A percentile compares a stretch with the other conserved stretches of the same genome.
phyloP scores from a whole-genome alignment of 192 early-diverging fungal species.

The Backusella luteola region DNA sequence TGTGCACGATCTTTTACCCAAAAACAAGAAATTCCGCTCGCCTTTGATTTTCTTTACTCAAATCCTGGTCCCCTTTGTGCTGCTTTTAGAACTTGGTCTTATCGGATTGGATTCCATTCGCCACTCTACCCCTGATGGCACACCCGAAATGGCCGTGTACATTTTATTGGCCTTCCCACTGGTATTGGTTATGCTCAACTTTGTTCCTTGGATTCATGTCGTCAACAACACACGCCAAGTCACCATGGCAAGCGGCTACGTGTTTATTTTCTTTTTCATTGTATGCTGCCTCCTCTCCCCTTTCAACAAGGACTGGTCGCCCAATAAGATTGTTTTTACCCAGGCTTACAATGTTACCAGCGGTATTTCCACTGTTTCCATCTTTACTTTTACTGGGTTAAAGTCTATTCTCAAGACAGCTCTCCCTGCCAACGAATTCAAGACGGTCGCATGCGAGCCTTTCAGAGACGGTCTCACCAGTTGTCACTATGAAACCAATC shows the following conservation, averaged over 20 bases:
- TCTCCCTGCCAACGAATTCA: conserved; percentile 3
- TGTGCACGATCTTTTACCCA: background rate
- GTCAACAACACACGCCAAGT: conserved; percentile 26
- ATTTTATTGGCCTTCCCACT: conserved; percentile 30
- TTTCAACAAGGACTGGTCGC: conserved; percentile 35
- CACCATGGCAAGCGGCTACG: conserved; percentile 27
- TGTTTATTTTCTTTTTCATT: conserved; percentile 27
- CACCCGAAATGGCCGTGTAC: conserved; percentile 48
- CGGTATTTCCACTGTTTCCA: conserved; percentile 29
- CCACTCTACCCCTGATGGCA: conserved; percentile 47
- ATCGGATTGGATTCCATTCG: conserved; percentile 41
- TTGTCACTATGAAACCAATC: conserved; percentile 17
- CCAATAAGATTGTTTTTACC: conserved; percentile 45
- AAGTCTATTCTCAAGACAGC: background rate
- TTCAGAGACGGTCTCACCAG: background rate
- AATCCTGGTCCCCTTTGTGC: conserved; percentile 24
- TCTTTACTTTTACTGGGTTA: conserved; percentile 23
- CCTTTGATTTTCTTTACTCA: conserved; percentile 16
- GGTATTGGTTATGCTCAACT: conserved; percentile 35
- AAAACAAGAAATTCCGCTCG: background rate
- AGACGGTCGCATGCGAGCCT: background rate
- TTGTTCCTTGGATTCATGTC: conserved; percentile 45
- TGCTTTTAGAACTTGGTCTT: conserved; percentile 38
- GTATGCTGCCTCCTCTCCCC: conserved; percentile 35
- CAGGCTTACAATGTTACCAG: conserved; percentile 39